Conservation (phyloP, 805 yeast species). For the Candida tallmaniae region DNA sequence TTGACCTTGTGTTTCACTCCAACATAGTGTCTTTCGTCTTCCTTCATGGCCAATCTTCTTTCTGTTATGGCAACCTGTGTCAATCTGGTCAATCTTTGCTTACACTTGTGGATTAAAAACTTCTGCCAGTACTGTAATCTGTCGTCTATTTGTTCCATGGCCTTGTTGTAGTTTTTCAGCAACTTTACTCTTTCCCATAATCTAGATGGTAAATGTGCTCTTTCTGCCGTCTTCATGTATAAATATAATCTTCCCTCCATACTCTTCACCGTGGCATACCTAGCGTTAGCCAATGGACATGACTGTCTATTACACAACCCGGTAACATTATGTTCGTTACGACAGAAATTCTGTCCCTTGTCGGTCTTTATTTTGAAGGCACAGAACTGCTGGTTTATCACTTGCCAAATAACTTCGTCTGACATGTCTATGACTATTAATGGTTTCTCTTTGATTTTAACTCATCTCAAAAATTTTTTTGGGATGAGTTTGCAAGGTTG, state of each 20-base stretch:
- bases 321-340: slow-evolving; percentile 93
- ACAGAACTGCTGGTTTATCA: slow-evolving; percentile 92
- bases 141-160: slow-evolving; percentile 83
- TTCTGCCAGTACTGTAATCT: slow-evolving; percentile 91
- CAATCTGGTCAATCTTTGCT: slow-evolving; percentile 89
- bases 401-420: slow-evolving; percentile 94
- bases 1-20: slow-evolving; percentile 92
- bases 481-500: slow-evolving; percentile 7
- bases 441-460: neutral
- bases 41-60: slow-evolving; percentile 84
- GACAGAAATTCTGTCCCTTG: slow-evolving; percentile 86
- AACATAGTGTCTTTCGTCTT: slow-evolving; percentile 89
- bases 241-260: slow-evolving; percentile 75
- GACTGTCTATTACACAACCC: slow-evolving; percentile 92
- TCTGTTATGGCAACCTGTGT: slow-evolving; percentile 95
- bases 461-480: slow-evolving; percentile 6
- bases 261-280: slow-evolving; percentile 82
- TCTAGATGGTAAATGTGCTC: slow-evolving; percentile 92
- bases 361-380: slow-evolving; percentile 89
- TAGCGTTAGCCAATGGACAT: slow-evolving; percentile 93
- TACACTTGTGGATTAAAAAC: slow-evolving; percentile 86
- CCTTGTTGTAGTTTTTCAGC: slow-evolving; percentile 83
- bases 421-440: slow-evolving; percentile 35
- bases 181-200: slow-evolving; percentile 93
- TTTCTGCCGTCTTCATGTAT: slow-evolving; percentile 96